These are phyloP conservation scores for Rugonectria rugulosa DNA, from an alignment of 2,329 filamentous ascomycete genomes.

Conservation along the genomic window DNA sequence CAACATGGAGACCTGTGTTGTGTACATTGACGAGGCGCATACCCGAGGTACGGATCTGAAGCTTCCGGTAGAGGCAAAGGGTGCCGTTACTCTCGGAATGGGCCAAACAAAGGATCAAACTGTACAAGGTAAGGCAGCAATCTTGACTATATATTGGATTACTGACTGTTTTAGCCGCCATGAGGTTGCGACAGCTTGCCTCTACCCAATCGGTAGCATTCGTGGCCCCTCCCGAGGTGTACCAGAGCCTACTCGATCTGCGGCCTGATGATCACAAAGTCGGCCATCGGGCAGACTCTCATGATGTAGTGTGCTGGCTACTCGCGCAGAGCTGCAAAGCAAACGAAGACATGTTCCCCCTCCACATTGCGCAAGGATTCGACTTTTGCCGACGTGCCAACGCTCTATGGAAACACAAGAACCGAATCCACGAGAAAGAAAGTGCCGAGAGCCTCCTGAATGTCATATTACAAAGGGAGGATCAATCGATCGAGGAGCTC, in stretches of 20 bases:
- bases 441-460: conserved; percentile 35
- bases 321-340: conserved; percentile 67
- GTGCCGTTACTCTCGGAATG: conserved; percentile 63
- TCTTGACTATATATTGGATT: background rate
- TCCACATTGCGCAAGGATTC: conserved; percentile 66
- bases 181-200: conserved; percentile 67
- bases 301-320: conserved; percentile 59
- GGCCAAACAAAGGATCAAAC: conserved; percentile 67
- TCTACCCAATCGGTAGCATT: conserved; percentile 64
- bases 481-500: conserved; percentile 63
- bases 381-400: conserved; percentile 67
- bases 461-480: conserved; percentile 55
- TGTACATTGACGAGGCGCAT: conserved; percentile 51
- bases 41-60: conserved; percentile 68
- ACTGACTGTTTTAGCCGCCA: conserved; percentile 65
- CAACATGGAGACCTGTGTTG: conserved; percentile 21
- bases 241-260: conserved; percentile 65
- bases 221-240: conserved; percentile 66
- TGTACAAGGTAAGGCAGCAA: conserved; percentile 59
- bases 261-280: background rate
- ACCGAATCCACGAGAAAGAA: conserved; percentile 51
- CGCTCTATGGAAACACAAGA: conserved; percentile 51
- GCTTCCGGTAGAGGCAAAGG: conserved; percentile 54
- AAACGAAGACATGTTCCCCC: conserved; percentile 64
- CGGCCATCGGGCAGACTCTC: background rate